phyloP scores from a whole-genome alignment of 2,329 filamentous ascomycete genomes.

The Cytospora mali region DNA sequence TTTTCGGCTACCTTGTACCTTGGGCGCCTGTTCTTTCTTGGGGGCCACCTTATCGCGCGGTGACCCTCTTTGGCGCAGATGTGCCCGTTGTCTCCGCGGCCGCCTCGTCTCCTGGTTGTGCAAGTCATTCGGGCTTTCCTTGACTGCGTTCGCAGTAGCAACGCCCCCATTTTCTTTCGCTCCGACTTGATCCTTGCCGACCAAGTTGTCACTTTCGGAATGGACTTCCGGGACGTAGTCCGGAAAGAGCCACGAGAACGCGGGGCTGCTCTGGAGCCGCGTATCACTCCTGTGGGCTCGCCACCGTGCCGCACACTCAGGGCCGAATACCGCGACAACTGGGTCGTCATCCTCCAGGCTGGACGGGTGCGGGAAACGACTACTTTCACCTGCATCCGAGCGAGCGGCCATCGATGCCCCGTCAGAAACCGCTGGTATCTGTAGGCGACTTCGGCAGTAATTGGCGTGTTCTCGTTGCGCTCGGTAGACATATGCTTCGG shows the following conservation, averaged over 20 bases:
- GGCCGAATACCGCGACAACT: neutral
- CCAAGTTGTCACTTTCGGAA: neutral
- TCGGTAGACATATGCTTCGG: neutral
- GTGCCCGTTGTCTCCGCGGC: constrained; percentile 2
- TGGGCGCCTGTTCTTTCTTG: neutral
- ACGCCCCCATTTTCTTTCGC: neutral
- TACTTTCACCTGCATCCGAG: neutral
- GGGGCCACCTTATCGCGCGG: constrained; percentile 1
- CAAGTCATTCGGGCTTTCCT: neutral
- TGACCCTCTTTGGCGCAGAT: neutral
- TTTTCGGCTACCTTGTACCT: neutral
- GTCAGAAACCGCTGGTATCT: too few relatives aligned
- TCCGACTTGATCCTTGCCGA: neutral
- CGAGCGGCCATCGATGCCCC: neutral
- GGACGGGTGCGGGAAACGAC: too few relatives aligned
- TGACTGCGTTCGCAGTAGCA: neutral
- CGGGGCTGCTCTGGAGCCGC: neutral
- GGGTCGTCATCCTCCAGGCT: neutral
- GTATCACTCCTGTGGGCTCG: neutral
- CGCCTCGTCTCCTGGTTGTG: neutral
- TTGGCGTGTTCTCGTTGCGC: neutral
- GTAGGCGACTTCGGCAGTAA: neutral
- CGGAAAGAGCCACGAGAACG: neutral
- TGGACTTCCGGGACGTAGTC: neutral
- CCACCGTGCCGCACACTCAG: neutral